Conservation (phyloP, 441 rosid genomes). For the Capsella rubella region DNA sequence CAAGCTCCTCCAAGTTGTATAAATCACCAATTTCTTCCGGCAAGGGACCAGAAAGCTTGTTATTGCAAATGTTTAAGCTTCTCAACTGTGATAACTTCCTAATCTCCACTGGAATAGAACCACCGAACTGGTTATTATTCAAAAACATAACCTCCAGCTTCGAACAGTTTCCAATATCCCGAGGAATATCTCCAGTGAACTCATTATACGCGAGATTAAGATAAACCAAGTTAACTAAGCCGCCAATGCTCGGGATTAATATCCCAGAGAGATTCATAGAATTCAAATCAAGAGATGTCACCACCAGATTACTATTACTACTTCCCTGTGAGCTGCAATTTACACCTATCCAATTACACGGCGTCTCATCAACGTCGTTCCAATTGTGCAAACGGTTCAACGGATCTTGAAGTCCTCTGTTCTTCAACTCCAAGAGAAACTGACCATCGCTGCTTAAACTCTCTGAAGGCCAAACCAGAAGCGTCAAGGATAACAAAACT, state of each 20-base stretch:
- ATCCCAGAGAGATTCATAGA: constrained; percentile 86
- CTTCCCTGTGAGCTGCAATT: constrained; percentile 72
- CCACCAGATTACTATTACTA: constrained; percentile 47
- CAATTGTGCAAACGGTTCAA: constrained; percentile 63
- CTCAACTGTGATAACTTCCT: constrained; percentile 55
- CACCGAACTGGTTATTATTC: constrained; percentile 79
- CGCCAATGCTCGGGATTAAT: constrained; percentile 69
- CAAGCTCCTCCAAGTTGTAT: constrained; percentile 72
- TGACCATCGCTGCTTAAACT: constrained; percentile 81
- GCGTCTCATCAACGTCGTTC: constrained; percentile 73
- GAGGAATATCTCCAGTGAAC: constrained; percentile 69
- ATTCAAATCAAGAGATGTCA: constrained; percentile 72
- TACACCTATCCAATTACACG: constrained; percentile 88
- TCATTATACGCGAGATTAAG: constrained; percentile 74
- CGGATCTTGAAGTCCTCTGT: constrained; percentile 57
- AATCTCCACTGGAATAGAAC: constrained; percentile 70
- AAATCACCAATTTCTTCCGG: constrained; percentile 83
- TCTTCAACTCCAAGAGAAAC: constrained; percentile 72
- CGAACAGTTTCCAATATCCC: constrained; percentile 72
- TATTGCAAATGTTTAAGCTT: constrained; percentile 76
- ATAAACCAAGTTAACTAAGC: constrained; percentile 61
- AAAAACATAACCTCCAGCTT: constrained; percentile 58
- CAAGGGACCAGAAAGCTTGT: constrained; percentile 76
- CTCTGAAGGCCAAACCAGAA: constrained; percentile 54
- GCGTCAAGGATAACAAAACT: constrained; percentile 31